A percentile compares a stretch with the other conserved stretches of the same genome.
phyloP scores from a whole-genome alignment of 2,329 filamentous ascomycete genomes.

The Ophiostoma fasciatum region DNA sequence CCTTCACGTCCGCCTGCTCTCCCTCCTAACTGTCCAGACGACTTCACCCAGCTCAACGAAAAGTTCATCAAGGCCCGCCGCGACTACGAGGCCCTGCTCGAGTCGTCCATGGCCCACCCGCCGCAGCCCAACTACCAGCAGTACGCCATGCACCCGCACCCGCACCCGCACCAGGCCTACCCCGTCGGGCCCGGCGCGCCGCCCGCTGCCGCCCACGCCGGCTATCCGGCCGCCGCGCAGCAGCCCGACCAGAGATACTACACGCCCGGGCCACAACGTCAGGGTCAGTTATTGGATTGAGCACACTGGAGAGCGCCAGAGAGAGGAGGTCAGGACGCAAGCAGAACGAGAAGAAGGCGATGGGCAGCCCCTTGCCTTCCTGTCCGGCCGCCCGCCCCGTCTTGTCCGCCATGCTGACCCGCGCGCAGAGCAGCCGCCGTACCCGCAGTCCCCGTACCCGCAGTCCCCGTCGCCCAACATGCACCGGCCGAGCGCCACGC shows the following conservation, averaged over 20 bases:
- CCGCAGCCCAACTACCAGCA: slow-evolving; percentile 65
- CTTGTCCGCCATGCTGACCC: no score
- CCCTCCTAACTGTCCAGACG: slow-evolving; percentile 42
- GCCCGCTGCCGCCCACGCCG: slow-evolving; percentile 15
- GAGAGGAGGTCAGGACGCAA: background rate
- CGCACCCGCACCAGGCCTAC: slow-evolving; percentile 32
- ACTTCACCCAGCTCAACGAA: slow-evolving; percentile 96
- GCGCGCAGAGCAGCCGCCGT: slow-evolving; percentile 25
- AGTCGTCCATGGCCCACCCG: slow-evolving; percentile 94
- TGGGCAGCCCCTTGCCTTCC: background rate
- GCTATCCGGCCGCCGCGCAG: slow-evolving; percentile 26
- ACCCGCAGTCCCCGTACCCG: slow-evolving; percentile 32
- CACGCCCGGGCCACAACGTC: slow-evolving; percentile 37
- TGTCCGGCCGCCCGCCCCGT: no score
- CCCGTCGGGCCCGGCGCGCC: slow-evolving; percentile 20
- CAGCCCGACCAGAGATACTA: slow-evolving; percentile 52
- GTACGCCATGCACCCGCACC: slow-evolving; percentile 39
- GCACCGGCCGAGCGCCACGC: slow-evolving; percentile 34
- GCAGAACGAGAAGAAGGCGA: background rate
- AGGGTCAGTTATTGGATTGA: slow-evolving; percentile 10
- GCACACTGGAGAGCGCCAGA: background rate
- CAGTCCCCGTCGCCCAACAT: slow-evolving; percentile 38
- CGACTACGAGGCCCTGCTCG: slow-evolving; percentile 91
- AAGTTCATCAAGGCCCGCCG: slow-evolving; percentile 98
- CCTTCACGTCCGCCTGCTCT: background rate